These are phyloP conservation scores for Sclerotinia sclerotiorum DNA, from an alignment of 2,329 filamentous ascomycete species.

Conservation along the genomic window DNA sequence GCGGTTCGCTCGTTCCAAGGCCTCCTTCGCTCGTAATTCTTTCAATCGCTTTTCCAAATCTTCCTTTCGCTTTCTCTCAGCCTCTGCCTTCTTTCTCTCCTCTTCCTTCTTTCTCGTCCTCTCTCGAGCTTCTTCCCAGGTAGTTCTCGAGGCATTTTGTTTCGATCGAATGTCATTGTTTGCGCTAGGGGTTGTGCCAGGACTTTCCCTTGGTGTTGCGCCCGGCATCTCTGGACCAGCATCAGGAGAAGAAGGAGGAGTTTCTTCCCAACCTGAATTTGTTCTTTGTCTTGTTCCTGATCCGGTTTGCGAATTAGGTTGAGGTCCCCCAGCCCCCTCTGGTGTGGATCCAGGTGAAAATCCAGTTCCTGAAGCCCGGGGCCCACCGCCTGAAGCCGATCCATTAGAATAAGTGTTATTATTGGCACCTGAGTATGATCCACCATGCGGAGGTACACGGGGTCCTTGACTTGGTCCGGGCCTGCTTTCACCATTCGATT, in stretches of 20 bases:
- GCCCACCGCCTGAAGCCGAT: constrained; percentile 29
- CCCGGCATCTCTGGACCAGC: constrained; percentile 25
- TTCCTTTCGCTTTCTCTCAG: constrained; percentile 59
- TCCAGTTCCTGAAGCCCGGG: constrained; percentile 18
- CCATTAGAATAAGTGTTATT: constrained; percentile 33
- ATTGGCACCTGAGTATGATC: constrained; percentile 29
- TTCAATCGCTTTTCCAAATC: constrained; percentile 54
- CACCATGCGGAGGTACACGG: constrained; percentile 26
- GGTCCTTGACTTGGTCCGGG: constrained; percentile 35
- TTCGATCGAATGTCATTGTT: constrained; percentile 27
- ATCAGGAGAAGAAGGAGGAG: constrained; percentile 21
- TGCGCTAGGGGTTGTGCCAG: constrained; percentile 25
- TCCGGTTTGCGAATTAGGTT: constrained; percentile 24
- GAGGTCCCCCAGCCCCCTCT: constrained; percentile 27
- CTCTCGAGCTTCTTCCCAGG: constrained; percentile 70
- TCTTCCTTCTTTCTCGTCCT: constrained; percentile 67
- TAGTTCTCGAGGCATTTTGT: constrained; percentile 44
- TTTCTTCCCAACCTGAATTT: constrained; percentile 19
- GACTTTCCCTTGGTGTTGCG: constrained; percentile 8
- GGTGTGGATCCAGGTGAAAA: constrained; percentile 19
- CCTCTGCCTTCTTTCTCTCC: constrained; percentile 61
- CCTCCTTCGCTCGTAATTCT: constrained; percentile 58
- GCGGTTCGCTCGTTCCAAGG: constrained; percentile 43
- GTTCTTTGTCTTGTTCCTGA: constrained; percentile 21
- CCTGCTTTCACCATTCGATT: constrained; percentile 47